These are phyloP conservation scores for Phialemonium atrogriseum DNA, from an alignment of 2,329 filamentous ascomycete genomes.

Conservation along the genomic window DNA sequence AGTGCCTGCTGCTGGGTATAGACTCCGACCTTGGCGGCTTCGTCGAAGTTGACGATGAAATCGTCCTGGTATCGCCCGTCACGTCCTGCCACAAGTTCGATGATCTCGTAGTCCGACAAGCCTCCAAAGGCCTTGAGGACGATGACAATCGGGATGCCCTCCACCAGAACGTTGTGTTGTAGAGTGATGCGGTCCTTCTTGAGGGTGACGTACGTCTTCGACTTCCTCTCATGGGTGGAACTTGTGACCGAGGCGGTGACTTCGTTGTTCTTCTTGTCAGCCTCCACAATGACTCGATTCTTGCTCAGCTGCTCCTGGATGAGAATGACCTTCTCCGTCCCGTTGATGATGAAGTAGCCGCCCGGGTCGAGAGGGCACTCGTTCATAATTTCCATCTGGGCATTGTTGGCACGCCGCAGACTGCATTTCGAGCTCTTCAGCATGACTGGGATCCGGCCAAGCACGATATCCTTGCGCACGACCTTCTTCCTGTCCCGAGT, in stretches of 20 bases:
- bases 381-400: conserved; percentile 84
- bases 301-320: conserved; percentile 99
- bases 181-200: conserved; percentile 90
- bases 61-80: conserved; percentile 89
- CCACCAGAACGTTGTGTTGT: conserved; percentile 85
- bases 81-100: conserved; percentile 80
- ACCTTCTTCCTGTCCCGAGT: conserved; percentile 71
- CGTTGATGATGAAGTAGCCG: conserved; percentile 95
- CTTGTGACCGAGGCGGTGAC: conserved; percentile 95
- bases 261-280: conserved; percentile 82
- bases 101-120: conserved; percentile 88
- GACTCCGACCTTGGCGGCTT: conserved; percentile 73
- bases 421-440: conserved; percentile 91
- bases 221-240: conserved; percentile 95
- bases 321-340: conserved; percentile 96
- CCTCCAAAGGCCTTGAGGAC: conserved; percentile 89
- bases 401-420: conserved; percentile 72
- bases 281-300: conserved; percentile 96
- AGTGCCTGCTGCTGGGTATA: conserved; percentile 93
- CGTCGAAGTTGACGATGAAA: conserved; percentile 92
- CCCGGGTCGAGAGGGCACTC: conserved; percentile 95
- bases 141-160: conserved; percentile 92
- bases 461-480: conserved; percentile 65
- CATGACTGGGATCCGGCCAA: conserved; percentile 95
- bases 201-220: conserved; percentile 89